Evolutionary conservation across 208 protist genomes (phyloP).

Genomic region (Trypanosoma platydactyli): DNA sequence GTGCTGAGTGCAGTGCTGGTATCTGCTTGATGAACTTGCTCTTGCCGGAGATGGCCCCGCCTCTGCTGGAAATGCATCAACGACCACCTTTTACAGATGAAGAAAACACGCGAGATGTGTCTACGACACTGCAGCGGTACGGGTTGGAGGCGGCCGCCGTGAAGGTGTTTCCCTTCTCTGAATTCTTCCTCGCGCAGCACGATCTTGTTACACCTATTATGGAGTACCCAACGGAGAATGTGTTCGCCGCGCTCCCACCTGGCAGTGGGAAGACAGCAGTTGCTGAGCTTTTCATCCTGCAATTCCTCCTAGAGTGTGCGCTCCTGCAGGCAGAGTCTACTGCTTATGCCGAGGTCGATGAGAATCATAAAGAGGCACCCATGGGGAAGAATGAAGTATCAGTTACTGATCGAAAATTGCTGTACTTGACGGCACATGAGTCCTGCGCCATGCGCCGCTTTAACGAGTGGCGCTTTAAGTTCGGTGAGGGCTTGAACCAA

Average conservation of each 20-base stretch:
- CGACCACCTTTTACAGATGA: conserved; percentile 57
- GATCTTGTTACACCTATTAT: conserved; percentile 93
- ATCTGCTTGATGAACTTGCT: conserved; percentile 96
- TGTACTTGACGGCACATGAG: conserved; percentile 80
- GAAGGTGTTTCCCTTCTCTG: conserved; percentile 90
- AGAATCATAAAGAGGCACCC: neutral
- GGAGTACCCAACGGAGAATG: conserved; percentile 92
- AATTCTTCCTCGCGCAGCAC: conserved; percentile 96
- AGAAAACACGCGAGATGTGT: conserved; percentile 72
- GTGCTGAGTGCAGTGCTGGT: conserved; percentile 54
- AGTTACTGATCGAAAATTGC: conserved; percentile 41
- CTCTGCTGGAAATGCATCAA: conserved; percentile 70
- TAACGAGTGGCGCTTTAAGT: conserved; percentile 82
- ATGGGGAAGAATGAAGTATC: neutral
- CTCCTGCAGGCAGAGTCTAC: conserved; percentile 28
- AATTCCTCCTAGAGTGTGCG: conserved; percentile 70
- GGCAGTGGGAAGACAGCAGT: conserved; percentile 94
- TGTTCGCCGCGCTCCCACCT: conserved; percentile 96
- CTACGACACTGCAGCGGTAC: conserved; percentile 69
- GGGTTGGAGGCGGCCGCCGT: conserved; percentile 74
- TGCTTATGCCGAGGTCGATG: neutral
- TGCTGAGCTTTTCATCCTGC: conserved; percentile 84
- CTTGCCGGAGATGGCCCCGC: conserved; percentile 74
- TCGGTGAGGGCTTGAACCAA: conserved; percentile 67
- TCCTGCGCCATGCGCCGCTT: conserved; percentile 71